Percentiles rank a stretch among this genome's conserved stretches.
These are phyloP conservation scores for Stemphylium beticola DNA, from an alignment of 2,329 filamentous ascomycete genomes.

Conservation along the genomic window DNA sequence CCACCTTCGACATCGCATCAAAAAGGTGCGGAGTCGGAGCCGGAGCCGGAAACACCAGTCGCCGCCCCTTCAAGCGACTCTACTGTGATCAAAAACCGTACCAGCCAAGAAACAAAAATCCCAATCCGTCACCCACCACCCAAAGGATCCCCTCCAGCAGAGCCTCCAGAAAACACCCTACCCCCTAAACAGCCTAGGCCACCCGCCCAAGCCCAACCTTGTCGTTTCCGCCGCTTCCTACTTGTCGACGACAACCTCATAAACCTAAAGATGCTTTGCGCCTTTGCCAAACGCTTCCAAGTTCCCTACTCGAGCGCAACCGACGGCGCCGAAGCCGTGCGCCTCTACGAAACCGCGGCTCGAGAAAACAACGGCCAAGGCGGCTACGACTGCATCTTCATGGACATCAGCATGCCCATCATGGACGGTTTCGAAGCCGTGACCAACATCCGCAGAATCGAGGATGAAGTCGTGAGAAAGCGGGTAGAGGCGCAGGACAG, in stretches of 20 bases:
- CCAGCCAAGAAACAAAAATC: too few relatives aligned
- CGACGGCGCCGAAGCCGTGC: constrained; percentile 37
- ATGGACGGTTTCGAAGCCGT: constrained; percentile 41
- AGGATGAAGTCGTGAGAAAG: constrained; percentile 12
- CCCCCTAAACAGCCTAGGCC: not conserved
- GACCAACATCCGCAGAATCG: constrained; percentile 29
- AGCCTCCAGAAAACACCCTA: not conserved
- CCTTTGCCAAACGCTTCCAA: constrained; percentile 29
- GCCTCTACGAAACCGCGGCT: constrained; percentile 19
- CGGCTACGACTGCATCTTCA: constrained; percentile 33
- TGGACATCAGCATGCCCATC: constrained; percentile 44
- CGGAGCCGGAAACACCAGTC: not conserved
- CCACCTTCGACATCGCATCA: not conserved
- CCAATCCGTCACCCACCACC: not conserved
- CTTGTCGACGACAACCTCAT: constrained; percentile 48
- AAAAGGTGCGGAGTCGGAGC: not conserved
- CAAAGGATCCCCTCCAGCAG: not conserved
- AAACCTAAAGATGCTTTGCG: constrained; percentile 40
- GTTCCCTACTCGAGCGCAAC: constrained; percentile 25
- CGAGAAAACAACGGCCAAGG: not conserved
- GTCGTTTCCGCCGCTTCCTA: constrained; percentile 29
- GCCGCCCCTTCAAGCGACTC: too few relatives aligned
- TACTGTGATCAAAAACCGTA: too few relatives aligned
- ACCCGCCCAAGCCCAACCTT: not conserved
- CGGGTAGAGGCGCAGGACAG: not conserved